Evolutionary conservation across 176 grass and related monocot genomes (phyloP), one percentile per base, ranked within the genome.

Genomic region (Themeda triandra): DNA sequence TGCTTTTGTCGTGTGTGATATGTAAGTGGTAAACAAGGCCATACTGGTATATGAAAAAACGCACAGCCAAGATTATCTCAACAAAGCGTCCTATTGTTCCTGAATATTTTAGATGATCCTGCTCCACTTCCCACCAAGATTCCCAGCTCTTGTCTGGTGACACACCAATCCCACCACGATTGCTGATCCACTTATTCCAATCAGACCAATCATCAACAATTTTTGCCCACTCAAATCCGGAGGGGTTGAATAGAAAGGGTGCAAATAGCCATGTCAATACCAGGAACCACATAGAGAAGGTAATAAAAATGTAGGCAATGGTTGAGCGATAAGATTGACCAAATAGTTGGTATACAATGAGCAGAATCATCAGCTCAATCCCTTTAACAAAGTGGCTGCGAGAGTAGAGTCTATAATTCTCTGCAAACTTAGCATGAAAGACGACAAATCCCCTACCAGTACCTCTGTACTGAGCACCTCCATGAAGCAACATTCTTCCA

Each of bases 381-480:
- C 92, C 95, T 86, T 97, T 97, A 66, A 97, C 82, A 81, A 97
- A 97, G 79, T 97, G 95, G 75, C 95, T 97, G 48, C 95, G 95
- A 86, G 95, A 97, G 86, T 97, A 97, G 58, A 97, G 88, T 79
- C 92, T 91, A 73, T 97, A 97, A 45, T 97, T 97, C 40, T 94
- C 95, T 21, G 95, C 95, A 86, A 97, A 97, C 89, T 97, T 97
- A 62, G 92, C 95, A 90, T 97, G 95, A 84, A 97, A 97, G 51
- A 97, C 95, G 18, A 97, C 95, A 84, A 97, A 97, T 21, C 88
- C 86, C 73, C 95, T 91, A 19, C 95, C 92, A 28, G 95, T 94
- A 77, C 75, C 66, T 87, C 95, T 92, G 79, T 97, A 97, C 75
- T 92, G 71, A 54, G 95, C 95, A 85, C 95, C 95, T 91, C 95